Base-by-base conservation (phyloP, 73 alveolate genomes). In the Effrenium voratum region DNA sequence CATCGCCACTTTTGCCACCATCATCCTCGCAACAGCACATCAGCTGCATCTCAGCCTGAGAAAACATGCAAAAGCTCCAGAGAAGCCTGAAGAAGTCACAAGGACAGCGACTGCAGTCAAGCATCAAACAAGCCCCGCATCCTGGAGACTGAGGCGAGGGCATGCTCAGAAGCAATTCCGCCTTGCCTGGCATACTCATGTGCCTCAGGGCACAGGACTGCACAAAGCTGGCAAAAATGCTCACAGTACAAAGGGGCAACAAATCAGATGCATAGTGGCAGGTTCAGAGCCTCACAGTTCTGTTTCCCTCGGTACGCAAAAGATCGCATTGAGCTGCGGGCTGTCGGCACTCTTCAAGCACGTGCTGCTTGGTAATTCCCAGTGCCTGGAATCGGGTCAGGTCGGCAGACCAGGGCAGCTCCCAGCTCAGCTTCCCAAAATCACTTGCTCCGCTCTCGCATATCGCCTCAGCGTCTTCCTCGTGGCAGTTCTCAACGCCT, bases 281-380 rank as follows among this genome's bases (percentile, higher is more conserved):
- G 15, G 34, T 60, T 22, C 8, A 60, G 38, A 12, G 6, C 15
- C 34, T 5, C 30, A 10, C 15, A 63, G 36, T 13, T 12, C 15
- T 55, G 0, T 28, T 19, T 55, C 0, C 68, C 1, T 55, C 15
- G 32, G 4, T 55, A 55, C 68, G 4, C 26, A 55, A 19, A 26
- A 57, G 30, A 2, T 57, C 0, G 2, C 19, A 32, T 19, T 72
- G 5, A 59, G 70, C 77, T 63, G 45, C 44, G 28, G 30, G 34
- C 94, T n/a, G 60, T 44, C 94, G 94, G 41, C 94, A 86, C 32
- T 86, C 94, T 16, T 86, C 94, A 5, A 86, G 94, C 41, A 86
- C 94, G 32, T 86, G 79, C 28, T 86, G 94, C 49, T 86, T 86
- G 30, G 94, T 86, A 83, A 86, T 66, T 19, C 94, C 94, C 94